Percentiles rank a stretch among this genome's conserved stretches.
Conservation (phyloP, 2,329 filamentous ascomycete genomes). For the Aspergillus niger region DNA sequence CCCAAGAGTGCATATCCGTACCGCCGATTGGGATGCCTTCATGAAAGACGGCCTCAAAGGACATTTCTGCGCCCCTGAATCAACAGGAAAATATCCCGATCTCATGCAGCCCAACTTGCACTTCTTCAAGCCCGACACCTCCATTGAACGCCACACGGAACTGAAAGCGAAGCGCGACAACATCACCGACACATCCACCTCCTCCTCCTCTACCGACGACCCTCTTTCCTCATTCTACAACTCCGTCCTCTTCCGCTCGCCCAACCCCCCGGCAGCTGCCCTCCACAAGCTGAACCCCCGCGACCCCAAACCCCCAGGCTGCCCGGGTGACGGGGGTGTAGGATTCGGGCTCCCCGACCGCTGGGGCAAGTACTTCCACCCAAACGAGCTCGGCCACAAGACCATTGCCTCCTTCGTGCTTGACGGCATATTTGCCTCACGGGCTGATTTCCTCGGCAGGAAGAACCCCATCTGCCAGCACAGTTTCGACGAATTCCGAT, state of each 20-base stretch:
- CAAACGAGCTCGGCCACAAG: constrained; percentile 28
- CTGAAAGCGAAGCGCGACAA: background rate
- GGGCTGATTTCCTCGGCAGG: background rate
- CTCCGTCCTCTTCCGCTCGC: background rate
- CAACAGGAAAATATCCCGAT: constrained; percentile 29
- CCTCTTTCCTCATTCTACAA: background rate
- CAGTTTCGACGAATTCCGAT: constrained; percentile 2
- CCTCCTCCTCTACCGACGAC: background rate
- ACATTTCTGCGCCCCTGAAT: constrained; percentile 32
- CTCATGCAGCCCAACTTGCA: constrained; percentile 31
- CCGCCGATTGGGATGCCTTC: constrained; percentile 35
- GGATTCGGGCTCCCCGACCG: constrained; percentile 32
- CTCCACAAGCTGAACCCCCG: background rate
- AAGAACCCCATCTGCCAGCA: constrained; percentile 2
- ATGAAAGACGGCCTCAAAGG: constrained; percentile 27
- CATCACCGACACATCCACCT: background rate
- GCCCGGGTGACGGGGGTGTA: background rate
- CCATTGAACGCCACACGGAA: background rate
- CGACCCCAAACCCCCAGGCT: background rate
- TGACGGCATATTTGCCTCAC: constrained; percentile 1
- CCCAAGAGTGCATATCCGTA: background rate
- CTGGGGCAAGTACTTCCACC: constrained; percentile 37
- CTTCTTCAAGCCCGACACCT: constrained; percentile 34
- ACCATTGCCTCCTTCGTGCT: constrained; percentile 20
- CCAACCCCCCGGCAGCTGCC: background rate